A percentile compares a stretch with the other conserved stretches of the same genome.
Conservation (phyloP, 78 protist genomes). For the Bigelowiella natans region DNA sequence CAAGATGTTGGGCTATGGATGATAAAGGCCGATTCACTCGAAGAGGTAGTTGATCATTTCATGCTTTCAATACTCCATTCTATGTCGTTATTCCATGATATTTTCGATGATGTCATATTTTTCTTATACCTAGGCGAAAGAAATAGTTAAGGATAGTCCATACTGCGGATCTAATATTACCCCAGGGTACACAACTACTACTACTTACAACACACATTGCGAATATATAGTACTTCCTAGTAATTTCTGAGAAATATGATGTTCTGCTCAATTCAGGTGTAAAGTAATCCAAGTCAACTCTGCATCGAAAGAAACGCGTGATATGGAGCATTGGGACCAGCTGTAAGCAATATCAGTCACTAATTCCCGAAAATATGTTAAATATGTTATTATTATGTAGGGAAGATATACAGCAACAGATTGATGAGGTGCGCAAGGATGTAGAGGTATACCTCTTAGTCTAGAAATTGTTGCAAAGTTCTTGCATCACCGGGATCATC, state of each 20-base stretch:
- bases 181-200: neutral
- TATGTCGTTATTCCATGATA: neutral
- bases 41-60: neutral
- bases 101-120: neutral
- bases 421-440: neutral
- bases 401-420: neutral
- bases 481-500: neutral
- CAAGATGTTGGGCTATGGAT: neutral
- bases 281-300: neutral
- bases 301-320: neutral
- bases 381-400: neutral
- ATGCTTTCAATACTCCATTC: neutral
- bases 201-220: neutral
- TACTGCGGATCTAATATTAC: neutral
- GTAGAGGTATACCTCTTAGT: neutral
- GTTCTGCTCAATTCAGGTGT: too few relatives aligned
- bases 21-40: neutral
- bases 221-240: too few relatives aligned
- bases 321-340: neutral
- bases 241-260: too few relatives aligned
- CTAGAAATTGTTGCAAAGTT: too few relatives aligned
- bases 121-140: neutral
- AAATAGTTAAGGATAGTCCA: neutral
- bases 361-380: neutral
- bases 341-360: neutral